These are phyloP conservation scores for Solanum chacoense DNA, from an alignment of 305 asterid genomes.

Conservation along the genomic window DNA sequence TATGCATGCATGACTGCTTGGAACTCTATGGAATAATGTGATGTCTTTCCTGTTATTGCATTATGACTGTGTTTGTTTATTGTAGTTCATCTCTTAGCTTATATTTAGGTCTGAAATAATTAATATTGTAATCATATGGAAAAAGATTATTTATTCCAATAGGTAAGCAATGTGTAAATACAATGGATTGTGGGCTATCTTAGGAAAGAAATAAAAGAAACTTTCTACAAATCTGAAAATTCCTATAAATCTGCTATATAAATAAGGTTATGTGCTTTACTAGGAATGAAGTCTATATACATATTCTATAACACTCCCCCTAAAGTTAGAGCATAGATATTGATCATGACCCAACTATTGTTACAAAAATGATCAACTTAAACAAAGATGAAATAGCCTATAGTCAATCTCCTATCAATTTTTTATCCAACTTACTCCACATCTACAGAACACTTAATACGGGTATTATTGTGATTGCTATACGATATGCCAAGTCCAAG, in stretches of 20 bases:
- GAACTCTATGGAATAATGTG: neutral
- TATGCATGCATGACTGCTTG: neutral
- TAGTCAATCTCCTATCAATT: neutral
- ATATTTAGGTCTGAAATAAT: neutral
- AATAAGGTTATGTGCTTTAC: neutral
- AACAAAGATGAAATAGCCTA: neutral
- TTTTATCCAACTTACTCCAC: neutral
- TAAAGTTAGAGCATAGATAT: neutral
- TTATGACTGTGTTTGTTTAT: neutral
- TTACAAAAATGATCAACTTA: no score
- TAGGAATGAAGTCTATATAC: neutral
- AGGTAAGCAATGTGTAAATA: neutral
- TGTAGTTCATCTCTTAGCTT: neutral
- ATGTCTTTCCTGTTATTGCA: neutral
- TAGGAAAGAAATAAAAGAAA: neutral
- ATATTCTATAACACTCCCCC: neutral
- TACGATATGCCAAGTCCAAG: neutral
- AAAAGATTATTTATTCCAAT: neutral
- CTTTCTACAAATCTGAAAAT: neutral
- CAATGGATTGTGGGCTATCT: neutral
- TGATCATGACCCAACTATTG: no score
- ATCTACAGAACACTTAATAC: neutral
- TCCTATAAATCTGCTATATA: neutral
- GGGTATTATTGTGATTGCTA: neutral
- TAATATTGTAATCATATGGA: neutral